phyloP scores from a whole-genome alignment of 148 eudicot genomes.

The Bassia scoparia region DNA sequence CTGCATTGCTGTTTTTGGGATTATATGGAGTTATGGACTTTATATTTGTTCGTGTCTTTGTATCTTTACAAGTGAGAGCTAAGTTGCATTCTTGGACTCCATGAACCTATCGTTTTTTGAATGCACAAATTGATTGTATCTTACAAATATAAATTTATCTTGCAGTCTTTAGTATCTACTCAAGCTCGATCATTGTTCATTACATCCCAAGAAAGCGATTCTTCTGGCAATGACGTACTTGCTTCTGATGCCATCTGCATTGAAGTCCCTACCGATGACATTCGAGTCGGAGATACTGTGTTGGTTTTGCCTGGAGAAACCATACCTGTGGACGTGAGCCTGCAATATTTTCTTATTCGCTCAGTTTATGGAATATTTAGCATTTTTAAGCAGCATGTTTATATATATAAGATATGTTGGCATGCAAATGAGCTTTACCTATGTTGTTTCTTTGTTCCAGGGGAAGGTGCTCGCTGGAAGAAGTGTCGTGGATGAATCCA shows the following conservation, averaged over 20 bases:
- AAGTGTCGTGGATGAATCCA: conserved; percentile 98
- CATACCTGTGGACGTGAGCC: conserved; percentile 85
- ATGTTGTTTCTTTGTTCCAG: conserved; percentile 37
- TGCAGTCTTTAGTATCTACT: conserved; percentile 83
- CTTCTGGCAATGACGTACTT: conserved; percentile 45
- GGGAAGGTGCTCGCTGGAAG: conserved; percentile 84
- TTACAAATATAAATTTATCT: conserved; percentile 19
- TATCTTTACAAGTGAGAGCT: not conserved
- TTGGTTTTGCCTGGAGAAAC: conserved; percentile 97
- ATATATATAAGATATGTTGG: conserved; percentile 1
- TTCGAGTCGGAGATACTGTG: conserved; percentile 74
- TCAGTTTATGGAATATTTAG: not conserved
- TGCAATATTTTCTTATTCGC: conserved; percentile 1
- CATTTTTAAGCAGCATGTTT: not conserved
- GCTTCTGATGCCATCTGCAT: conserved; percentile 78
- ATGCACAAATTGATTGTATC: not conserved
- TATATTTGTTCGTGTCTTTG: not conserved
- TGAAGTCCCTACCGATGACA: conserved; percentile 85
- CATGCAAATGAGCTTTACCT: conserved; percentile 8
- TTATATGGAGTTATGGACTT: too few species aligned
- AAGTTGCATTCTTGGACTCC: not conserved
- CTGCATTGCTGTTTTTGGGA: too few species aligned
- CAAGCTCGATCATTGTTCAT: conserved; percentile 85
- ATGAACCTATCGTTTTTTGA: conserved; percentile 1
- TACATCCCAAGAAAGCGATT: conserved; percentile 60